A percentile compares a stretch with the other conserved stretches of the same genome.
Conservation (phyloP, 2,329 filamentous ascomycete species). For the Cyclaneusma minus region DNA sequence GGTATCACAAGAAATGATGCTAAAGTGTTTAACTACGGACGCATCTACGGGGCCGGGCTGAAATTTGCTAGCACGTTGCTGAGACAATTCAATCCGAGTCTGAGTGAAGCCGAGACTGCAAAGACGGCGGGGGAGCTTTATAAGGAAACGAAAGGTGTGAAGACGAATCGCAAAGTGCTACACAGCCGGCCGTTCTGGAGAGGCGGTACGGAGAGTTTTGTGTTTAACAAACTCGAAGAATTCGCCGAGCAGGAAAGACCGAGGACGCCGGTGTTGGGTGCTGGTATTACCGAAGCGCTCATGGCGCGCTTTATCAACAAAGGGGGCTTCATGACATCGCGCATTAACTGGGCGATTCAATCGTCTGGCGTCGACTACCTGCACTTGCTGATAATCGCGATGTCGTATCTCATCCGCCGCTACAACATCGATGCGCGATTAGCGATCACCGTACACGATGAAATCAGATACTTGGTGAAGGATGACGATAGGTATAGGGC, state of each 20-base stretch:
- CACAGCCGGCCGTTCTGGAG: conserved; percentile 77
- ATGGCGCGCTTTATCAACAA: conserved; percentile 79
- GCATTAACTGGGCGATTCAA: conserved; percentile 99
- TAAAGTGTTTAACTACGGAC: conserved; percentile 97
- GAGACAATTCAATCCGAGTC: conserved; percentile 77
- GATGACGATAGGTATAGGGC: conserved; percentile 75
- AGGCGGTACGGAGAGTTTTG: conserved; percentile 90
- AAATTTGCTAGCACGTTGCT: conserved; percentile 85
- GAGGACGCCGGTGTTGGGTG: conserved; percentile 80
- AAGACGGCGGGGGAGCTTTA: conserved; percentile 70
- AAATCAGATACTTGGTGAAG: conserved; percentile 85
- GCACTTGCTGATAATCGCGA: conserved; percentile 79
- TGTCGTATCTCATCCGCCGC: conserved; percentile 81
- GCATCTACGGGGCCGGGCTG: conserved; percentile 93
- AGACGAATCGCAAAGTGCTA: conserved; percentile 59
- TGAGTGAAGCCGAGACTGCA: conserved; percentile 66
- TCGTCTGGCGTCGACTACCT: conserved; percentile 95
- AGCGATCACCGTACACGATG: conserved; percentile 90
- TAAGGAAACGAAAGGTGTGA: conserved; percentile 75
- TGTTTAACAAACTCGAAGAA: conserved; percentile 96
- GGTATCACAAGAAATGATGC: conserved; percentile 91
- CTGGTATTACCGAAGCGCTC: conserved; percentile 89
- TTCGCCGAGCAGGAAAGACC: conserved; percentile 91
- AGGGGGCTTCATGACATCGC: conserved; percentile 83
- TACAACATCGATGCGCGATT: conserved; percentile 78